Evolutionary conservation across 768 basidiomycete species (phyloP).

Genomic region (Tephrocybe sp.): DNA sequence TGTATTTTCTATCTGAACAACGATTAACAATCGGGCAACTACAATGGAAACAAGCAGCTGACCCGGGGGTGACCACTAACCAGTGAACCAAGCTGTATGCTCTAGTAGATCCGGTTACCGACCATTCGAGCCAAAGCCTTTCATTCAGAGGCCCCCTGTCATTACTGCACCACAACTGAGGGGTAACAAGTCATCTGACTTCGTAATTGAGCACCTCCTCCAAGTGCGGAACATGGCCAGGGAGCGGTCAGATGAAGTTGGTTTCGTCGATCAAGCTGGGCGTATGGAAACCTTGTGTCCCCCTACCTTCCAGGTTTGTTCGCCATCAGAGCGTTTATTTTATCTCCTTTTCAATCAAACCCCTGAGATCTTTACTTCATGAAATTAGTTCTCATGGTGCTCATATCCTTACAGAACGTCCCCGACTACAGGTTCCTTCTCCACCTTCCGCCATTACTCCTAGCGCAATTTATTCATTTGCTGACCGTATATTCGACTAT

Average conservation of each 20-base stretch:
- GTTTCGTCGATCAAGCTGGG: conserved; percentile 61
- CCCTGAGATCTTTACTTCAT: background rate
- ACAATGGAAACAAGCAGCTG: no score
- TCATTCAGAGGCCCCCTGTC: conserved; percentile 56
- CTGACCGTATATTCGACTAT: conserved; percentile 73
- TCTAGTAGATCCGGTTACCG: conserved; percentile 77
- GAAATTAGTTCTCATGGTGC: background rate
- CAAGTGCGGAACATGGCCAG: conserved; percentile 68
- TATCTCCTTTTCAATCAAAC: background rate
- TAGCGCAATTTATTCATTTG: conserved; percentile 45
- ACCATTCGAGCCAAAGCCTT: conserved; percentile 65
- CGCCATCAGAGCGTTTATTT: conserved; percentile 4
- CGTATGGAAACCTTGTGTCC: conserved; percentile 59
- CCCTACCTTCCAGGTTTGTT: conserved; percentile 78
- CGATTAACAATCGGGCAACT: no score
- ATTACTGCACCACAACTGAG: conserved; percentile 7
- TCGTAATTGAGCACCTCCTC: conserved; percentile 63
- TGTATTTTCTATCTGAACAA: no score
- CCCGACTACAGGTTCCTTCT: conserved; percentile 53
- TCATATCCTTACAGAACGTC: conserved; percentile 39
- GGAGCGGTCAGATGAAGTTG: conserved; percentile 76
- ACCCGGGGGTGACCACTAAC: no score
- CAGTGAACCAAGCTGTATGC: conserved; percentile 67
- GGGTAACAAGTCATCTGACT: conserved; percentile 21
- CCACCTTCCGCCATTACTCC: conserved; percentile 72